Percentiles rank a stretch among this genome's conserved stretches.
Conservation (phyloP, 2,329 filamentous ascomycete species). For the Aspergillus sp. region DNA sequence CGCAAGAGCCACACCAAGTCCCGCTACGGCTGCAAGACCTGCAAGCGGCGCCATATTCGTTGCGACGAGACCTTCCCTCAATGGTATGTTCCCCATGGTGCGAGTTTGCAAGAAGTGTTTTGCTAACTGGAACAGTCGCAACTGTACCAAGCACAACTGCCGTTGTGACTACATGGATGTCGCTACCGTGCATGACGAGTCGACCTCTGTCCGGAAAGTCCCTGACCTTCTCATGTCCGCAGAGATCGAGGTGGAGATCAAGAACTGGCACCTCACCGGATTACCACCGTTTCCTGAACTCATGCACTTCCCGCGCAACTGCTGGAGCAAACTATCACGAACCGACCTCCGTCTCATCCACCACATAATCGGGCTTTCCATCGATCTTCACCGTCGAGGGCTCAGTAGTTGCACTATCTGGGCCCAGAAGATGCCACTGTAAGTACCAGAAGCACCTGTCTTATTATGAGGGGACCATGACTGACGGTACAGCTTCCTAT, state of each 20-base stretch:
- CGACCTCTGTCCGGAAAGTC: conserved; percentile 51
- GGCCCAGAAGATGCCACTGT: conserved; percentile 92
- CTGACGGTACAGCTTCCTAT: conserved; percentile 63
- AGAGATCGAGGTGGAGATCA: conserved; percentile 77
- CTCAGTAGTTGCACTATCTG: conserved; percentile 85
- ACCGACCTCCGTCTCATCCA: conserved; percentile 87
- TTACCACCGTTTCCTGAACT: conserved; percentile 83
- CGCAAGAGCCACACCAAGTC: conserved; percentile 95
- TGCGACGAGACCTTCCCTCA: conserved; percentile 98
- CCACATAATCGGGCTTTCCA: conserved; percentile 82
- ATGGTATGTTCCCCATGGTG: conserved; percentile 62
- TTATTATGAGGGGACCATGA: conserved; percentile 1
- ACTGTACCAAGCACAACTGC: conserved; percentile 98
- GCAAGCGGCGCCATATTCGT: conserved; percentile 94
- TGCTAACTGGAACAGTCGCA: conserved; percentile 62
- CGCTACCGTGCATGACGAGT: conserved; percentile 59
- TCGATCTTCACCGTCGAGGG: conserved; percentile 74
- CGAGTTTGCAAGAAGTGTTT: conserved; percentile 8
- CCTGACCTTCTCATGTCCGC: conserved; percentile 78
- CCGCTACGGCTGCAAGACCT: conserved; percentile 95
- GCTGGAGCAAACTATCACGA: conserved; percentile 69
- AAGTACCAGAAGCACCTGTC: conserved; percentile 42
- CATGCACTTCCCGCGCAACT: conserved; percentile 70
- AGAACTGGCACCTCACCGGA: conserved; percentile 79
- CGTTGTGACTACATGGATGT: conserved; percentile 97